Evolutionary conservation across 164 flowering plant species (phyloP), one percentile per base, ranked within the genome.

Genomic region (Amborella trichopoda): DNA sequence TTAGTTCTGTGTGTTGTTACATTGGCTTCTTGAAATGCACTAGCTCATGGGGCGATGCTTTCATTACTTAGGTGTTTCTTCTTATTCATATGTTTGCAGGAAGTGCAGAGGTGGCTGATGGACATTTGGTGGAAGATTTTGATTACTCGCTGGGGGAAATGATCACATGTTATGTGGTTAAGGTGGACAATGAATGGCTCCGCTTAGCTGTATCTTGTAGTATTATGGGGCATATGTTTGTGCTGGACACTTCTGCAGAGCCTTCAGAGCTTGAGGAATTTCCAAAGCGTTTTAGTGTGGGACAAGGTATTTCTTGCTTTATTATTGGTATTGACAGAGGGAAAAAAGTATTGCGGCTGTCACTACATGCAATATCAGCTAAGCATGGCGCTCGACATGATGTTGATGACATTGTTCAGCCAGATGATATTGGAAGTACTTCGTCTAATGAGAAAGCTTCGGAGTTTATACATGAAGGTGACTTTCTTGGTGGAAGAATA

Each of bases 171-270:
- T 87, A 76, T 76, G 95, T 91, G 17, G 70, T 71, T 48, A 84
- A 80, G 58, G 87, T 84, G 53, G 88, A 82, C 46, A 46, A 36
- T 46, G 94, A 84, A 26, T 91, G 99, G 99, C 81, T 63, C 27
- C 78, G 81, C 90, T 53, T 87, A 50, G 49, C 81, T 14, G 49
- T 87, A 32, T 73, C 95, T 40, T 77, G 88, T 26, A 42, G 61
- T 53, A 68, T 82, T 28, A 82, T 41, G 28, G 96, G 93, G 40
- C 72, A 62, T 57, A 60, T 91, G 14, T 84, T 68, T 70, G 44
- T 78, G 61, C 87, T 87, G 49, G 99, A 91, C 54, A 80, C 74
- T 63, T 57, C 91, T 9, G 54, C 52, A 60, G 91, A 91, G 33
- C 94, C 87, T 27, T 46, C 38, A 58, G 94, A 91, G 49, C 83